Conservation (phyloP, 495 filamentous ascomycete genomes). For the Penicillium atrosanguineum region DNA sequence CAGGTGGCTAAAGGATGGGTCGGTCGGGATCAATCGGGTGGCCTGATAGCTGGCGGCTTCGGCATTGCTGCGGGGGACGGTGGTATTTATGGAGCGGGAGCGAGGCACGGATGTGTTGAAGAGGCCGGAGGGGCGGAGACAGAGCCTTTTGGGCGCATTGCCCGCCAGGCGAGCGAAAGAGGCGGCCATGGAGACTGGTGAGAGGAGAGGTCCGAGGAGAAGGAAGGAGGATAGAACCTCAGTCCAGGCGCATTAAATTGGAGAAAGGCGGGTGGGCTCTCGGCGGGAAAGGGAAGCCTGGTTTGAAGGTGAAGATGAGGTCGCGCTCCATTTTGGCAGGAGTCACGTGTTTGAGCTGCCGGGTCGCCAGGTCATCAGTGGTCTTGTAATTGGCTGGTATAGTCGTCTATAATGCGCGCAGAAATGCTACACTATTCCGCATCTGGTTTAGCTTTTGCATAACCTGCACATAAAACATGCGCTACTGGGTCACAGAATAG, state of each 20-base stretch:
- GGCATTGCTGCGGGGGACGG: slow-evolving; percentile 62
- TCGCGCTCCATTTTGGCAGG: slow-evolving; percentile 41
- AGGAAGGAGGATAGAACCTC: slow-evolving; percentile 35
- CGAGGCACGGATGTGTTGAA: slow-evolving; percentile 39
- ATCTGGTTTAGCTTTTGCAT: slow-evolving; percentile 1
- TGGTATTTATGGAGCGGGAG: slow-evolving; percentile 66
- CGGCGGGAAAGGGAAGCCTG: slow-evolving; percentile 32
- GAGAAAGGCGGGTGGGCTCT: slow-evolving; percentile 28
- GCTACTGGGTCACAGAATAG: slow-evolving; percentile 14
- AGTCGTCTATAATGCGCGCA: slow-evolving; percentile 19
- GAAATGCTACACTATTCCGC: background rate
- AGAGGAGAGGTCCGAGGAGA: slow-evolving; percentile 25
- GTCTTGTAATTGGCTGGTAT: slow-evolving; percentile 27
- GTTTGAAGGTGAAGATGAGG: slow-evolving; percentile 33
- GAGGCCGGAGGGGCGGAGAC: slow-evolving; percentile 49
- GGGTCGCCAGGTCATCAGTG: slow-evolving; percentile 43
- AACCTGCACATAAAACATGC: background rate
- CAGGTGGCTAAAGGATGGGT: slow-evolving; percentile 53
- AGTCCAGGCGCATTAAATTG: slow-evolving; percentile 45
- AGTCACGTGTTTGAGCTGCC: slow-evolving; percentile 38
- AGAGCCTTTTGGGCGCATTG: slow-evolving; percentile 64
- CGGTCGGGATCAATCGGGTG: slow-evolving; percentile 58
- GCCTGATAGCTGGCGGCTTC: slow-evolving; percentile 54
- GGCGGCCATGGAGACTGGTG: slow-evolving; percentile 56
- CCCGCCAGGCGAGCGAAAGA: slow-evolving; percentile 62